Base-by-base conservation (phyloP, 2,329 filamentous ascomycete genomes). In the Colletotrichum sublineola region DNA sequence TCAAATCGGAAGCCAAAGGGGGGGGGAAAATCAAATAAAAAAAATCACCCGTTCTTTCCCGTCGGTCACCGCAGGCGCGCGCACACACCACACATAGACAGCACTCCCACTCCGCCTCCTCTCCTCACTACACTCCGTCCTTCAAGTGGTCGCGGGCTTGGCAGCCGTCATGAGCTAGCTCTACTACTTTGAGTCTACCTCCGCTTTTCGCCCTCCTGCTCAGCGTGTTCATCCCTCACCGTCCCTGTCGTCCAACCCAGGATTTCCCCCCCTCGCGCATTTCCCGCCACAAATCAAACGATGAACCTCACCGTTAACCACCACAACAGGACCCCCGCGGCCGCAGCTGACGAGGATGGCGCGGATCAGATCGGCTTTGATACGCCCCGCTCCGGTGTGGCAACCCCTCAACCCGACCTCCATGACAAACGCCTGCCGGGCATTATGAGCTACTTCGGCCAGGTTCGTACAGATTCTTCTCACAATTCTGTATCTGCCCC, bases 401-500 rank as follows among this genome's bases (percentile, higher is more conserved):
- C 94, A 76, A 99, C 96, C 75, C 96, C 96, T 77, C 93, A 95
- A 80, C 96, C 96, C 77, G 96, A 98, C 84, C 92, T 93, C 75
- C 92, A 93, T 80, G 96, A 99, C 86, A 98, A 97, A 86, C 93
- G 96, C 84, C 88, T 97, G 81, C 96, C 96, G 77, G 94, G 95
- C 82, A 97, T 98, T 86, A 93, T 96, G 89, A 97, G 93, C 88
- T 98, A 96, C 88, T 97, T 98, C 89, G 93, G 93, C 87, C 96
- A 99, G 96, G 96, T 99, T 97, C 92, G 96, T 98, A 89, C 90
- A 88, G 90, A 89, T 87, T 90, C 91, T 91, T 62, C 67, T 75
- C 74, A 72, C 65, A 74, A 67, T 69, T 73, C 71, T 73, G 71
- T 73, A 80, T 78, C 79, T 78, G 80, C 81, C 76, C 77, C 81